Evolutionary conservation across 345 rosid genomes (phyloP).

Genomic region (Eucalyptus polybractea): DNA sequence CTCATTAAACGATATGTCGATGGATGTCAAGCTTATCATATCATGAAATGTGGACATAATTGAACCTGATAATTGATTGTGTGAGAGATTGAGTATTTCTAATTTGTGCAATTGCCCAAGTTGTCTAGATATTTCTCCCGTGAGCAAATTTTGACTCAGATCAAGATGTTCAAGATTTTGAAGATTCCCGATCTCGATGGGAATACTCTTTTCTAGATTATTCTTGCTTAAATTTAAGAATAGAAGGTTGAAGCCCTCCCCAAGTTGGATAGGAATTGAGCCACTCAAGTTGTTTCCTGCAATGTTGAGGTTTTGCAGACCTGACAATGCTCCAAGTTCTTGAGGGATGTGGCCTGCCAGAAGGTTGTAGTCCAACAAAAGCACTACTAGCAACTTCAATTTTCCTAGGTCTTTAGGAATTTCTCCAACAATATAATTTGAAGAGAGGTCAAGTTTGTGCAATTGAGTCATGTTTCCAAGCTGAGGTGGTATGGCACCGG

Average conservation of each 20-base stretch:
- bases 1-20: conserved; percentile 11
- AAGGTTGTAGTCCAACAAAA: neutral
- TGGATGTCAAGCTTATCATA: neutral
- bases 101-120: neutral
- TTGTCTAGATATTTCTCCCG: neutral
- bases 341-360: conserved; percentile 4
- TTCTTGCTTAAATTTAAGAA: conserved; percentile 21
- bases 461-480: neutral
- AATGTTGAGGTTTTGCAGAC: neutral
- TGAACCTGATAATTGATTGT: conserved; percentile 1
- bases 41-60: neutral
- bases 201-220: conserved; percentile 2
- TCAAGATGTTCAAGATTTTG: neutral
- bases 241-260: neutral
- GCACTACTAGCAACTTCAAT: neutral
- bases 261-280: neutral
- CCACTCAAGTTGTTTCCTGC: conserved; percentile 6
- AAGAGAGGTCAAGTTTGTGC: neutral
- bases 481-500: neutral
- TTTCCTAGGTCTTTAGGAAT: conserved; percentile 3
- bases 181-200: neutral
- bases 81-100: neutral
- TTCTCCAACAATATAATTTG: neutral
- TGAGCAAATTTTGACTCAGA: neutral
- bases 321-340: neutral